Evolutionary conservation across 2,329 filamentous ascomycete genomes (phyloP), one percentile per base, ranked within the genome.

Genomic region (Exophiala sp.): DNA sequence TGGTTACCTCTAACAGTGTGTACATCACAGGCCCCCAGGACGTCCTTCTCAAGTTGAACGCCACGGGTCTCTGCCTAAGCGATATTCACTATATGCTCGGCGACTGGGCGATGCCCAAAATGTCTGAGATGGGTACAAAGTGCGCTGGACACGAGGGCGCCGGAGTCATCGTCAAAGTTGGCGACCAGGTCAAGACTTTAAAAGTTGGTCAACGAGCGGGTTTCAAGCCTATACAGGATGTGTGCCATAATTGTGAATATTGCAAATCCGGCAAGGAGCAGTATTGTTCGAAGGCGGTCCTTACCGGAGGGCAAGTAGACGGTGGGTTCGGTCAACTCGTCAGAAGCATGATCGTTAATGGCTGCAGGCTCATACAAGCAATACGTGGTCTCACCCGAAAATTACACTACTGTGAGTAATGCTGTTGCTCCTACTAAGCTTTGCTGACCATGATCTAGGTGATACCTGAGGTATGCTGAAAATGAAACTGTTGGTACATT

Each of bases 21-120:
- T 7, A 5, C 14, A n/a, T 42, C 38, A 11, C 54, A 78, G 77
- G 75, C 10, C 75, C 76, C 6, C 72, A 81, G 46, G 80, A 84
- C 54, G 68, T 84, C 18, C 71, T 84, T 8, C 72, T 84, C 62
- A 77, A 75, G 49, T 71, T 84, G 48, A 84, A 83, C 53, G 73
- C 73, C 21, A 84, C 80, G 1, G 81, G 81, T 0, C 71, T 84
- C 45, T 84, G 81, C 68, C 75, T 78, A 55, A 76, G 73, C 33
- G 81, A 84, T 60, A 66, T 84, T 14, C 80, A 84, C 62, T 78
- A 78, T 66, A 81, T 82, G 78, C 57, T 77, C 44, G 75, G 76
- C 50, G 80, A 84, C 62, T 75, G 78, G 68, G 75, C 71, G 0
- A 50, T 72, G 0, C 74, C 75, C 0, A 67, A 69, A n/a, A 79